A percentile compares a stretch with the other conserved stretches of the same genome.
Conservation (phyloP, 441 rosid species). For the Manihot esculenta region DNA sequence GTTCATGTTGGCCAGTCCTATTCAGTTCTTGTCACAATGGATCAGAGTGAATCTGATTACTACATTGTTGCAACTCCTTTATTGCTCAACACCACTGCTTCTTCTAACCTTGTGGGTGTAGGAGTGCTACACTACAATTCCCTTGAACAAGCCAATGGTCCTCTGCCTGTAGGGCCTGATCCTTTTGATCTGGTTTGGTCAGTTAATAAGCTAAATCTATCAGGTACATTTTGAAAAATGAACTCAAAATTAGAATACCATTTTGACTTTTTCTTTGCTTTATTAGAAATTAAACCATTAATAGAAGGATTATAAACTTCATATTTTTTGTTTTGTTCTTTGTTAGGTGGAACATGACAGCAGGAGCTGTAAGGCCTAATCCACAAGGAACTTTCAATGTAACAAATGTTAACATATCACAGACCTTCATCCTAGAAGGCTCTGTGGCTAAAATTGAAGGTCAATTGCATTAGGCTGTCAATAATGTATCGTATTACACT, state of each 20-base stretch:
- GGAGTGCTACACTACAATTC: conserved; percentile 46
- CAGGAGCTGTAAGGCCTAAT: conserved; percentile 83
- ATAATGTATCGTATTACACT: conserved; percentile 54
- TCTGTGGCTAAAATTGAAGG: conserved; percentile 32
- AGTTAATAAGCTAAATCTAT: conserved; percentile 34
- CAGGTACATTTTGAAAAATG: conserved; percentile 53
- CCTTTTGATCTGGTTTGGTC: conserved; percentile 40
- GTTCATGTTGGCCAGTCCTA: conserved; percentile 75
- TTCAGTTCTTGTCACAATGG: conserved; percentile 62
- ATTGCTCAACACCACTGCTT: conserved; percentile 16
- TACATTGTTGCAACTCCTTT: conserved; percentile 58
- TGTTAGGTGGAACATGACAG: conserved; percentile 55
- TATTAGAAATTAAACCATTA: too few species aligned
- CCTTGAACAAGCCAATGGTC: conserved; percentile 21
- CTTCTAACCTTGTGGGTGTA: conserved; percentile 25
- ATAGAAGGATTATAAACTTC: too few species aligned
- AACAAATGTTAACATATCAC: conserved; percentile 45
- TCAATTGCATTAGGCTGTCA: conserved; percentile 38
- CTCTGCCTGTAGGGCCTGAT: conserved; percentile 42
- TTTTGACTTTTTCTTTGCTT: too few species aligned
- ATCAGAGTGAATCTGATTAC: conserved; percentile 53
- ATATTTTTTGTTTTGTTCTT: neutral
- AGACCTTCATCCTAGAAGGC: conserved; percentile 48
- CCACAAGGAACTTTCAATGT: conserved; percentile 84
- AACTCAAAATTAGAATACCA: conserved; percentile 43